These are phyloP conservation scores for Trichomonas gallinae DNA, from an alignment of 208 protist genomes.

Conservation along the genomic window DNA sequence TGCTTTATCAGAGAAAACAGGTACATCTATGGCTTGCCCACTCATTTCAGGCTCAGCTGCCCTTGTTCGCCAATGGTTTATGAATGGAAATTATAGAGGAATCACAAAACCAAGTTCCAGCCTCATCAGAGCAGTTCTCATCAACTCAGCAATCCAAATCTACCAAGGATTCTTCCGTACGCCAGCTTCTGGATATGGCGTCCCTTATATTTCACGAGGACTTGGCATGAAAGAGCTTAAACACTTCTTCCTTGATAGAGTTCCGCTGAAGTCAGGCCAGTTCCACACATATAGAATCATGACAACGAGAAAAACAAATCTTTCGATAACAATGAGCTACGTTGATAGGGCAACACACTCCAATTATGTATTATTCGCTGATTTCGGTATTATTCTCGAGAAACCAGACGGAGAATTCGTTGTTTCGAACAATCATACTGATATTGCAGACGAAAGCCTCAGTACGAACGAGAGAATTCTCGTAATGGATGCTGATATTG, in stretches of 20 bases:
- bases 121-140: neutral
- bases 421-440: neutral
- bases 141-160: neutral
- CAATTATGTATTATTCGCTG: neutral
- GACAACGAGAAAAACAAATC: neutral
- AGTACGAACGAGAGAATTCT: neutral
- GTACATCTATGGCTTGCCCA: neutral
- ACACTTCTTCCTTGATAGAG: too few species aligned
- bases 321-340: neutral
- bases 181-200: neutral
- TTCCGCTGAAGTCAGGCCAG: neutral
- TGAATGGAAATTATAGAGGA: neutral
- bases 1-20: neutral
- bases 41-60: neutral
- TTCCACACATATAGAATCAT: neutral
- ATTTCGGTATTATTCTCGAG: neutral
- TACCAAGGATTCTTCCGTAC: neutral
- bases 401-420: neutral
- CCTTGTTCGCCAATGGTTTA: neutral
- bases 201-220: neutral
- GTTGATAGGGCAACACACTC: neutral
- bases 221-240: neutral
- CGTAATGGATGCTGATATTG: neutral
- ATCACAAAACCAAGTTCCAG: neutral
- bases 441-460: neutral